phyloP scores from a whole-genome alignment of 306 rosid genomes.

The Lathyrus aphaca region DNA sequence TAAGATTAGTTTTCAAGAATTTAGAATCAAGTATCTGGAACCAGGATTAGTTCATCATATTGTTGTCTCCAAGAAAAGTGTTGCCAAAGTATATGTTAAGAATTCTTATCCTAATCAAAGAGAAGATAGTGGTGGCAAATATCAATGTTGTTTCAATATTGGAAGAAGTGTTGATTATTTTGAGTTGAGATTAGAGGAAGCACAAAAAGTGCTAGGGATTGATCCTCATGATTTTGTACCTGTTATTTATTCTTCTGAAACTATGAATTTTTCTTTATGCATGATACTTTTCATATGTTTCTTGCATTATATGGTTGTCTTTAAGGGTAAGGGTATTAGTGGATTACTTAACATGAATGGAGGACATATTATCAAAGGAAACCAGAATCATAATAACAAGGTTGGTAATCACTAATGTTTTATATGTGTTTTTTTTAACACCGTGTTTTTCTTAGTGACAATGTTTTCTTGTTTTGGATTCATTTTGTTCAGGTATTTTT shows the following conservation, averaged over 20 bases:
- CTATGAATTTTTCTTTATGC: no score
- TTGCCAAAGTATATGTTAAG: conserved; percentile 84
- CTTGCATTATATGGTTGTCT: no score
- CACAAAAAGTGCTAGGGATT: conserved; percentile 76
- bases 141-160: conserved; percentile 77
- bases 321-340: conserved; percentile 68
- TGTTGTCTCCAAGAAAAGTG: conserved; percentile 80
- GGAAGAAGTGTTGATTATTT: conserved; percentile 91
- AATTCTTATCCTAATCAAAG: background rate
- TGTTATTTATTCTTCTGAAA: conserved; percentile 65
- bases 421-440: no score
- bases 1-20: conserved; percentile 93
- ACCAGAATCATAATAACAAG: conserved; percentile 84
- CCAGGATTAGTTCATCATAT: conserved; percentile 87
- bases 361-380: conserved; percentile 78
- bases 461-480: conserved; percentile 1
- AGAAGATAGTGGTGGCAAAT: conserved; percentile 57
- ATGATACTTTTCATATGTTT: no score
- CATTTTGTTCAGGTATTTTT: conserved; percentile 60
- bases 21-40: conserved; percentile 83
- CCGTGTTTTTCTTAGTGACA: background rate
- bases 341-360: conserved; percentile 89
- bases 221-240: conserved; percentile 85
- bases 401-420: conserved; percentile 37
- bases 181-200: conserved; percentile 94